These are phyloP conservation scores for Mrakia gelida DNA, from an alignment of 768 basidiomycete genomes.

Conservation along the genomic window DNA sequence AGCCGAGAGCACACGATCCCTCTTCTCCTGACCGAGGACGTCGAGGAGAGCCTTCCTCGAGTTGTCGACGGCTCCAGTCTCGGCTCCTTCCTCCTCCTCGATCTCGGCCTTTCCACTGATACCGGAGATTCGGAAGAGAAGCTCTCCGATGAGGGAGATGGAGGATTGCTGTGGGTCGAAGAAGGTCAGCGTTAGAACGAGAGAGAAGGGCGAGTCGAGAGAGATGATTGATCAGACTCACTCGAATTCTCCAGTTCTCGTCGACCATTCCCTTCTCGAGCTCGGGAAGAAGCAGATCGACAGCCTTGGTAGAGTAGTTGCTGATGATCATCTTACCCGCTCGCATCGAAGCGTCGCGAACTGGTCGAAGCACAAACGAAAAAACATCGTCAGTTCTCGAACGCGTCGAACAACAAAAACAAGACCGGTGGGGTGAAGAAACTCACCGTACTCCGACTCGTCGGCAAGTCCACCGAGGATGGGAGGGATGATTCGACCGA, in stretches of 20 bases:
- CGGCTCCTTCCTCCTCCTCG: conserved; percentile 61
- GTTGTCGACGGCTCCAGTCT: conserved; percentile 56
- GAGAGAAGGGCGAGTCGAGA: background rate
- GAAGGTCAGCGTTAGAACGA: background rate
- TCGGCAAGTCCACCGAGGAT: conserved; percentile 89
- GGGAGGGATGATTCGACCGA: conserved; percentile 88
- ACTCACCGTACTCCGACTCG: conserved; percentile 67
- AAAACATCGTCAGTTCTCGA: background rate
- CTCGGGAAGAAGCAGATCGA: conserved; percentile 89
- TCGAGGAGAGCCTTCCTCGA: conserved; percentile 83
- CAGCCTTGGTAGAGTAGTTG: conserved; percentile 85
- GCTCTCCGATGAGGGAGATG: conserved; percentile 88
- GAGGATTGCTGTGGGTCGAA: conserved; percentile 69
- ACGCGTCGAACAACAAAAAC: no score
- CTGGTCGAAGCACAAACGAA: conserved; percentile 42
- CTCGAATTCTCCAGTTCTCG: conserved; percentile 87
- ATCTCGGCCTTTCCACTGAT: conserved; percentile 84
- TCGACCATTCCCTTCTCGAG: conserved; percentile 94
- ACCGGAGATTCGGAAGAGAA: conserved; percentile 93
- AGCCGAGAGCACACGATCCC: conserved; percentile 84
- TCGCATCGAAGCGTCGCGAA: conserved; percentile 94
- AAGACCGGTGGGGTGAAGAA: background rate
- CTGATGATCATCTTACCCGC: conserved; percentile 97
- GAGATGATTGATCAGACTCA: conserved; percentile 48
- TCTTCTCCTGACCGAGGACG: conserved; percentile 77